phyloP scores from a whole-genome alignment of 2,329 filamentous ascomycete species.

The Karstenula rhodostoma region DNA sequence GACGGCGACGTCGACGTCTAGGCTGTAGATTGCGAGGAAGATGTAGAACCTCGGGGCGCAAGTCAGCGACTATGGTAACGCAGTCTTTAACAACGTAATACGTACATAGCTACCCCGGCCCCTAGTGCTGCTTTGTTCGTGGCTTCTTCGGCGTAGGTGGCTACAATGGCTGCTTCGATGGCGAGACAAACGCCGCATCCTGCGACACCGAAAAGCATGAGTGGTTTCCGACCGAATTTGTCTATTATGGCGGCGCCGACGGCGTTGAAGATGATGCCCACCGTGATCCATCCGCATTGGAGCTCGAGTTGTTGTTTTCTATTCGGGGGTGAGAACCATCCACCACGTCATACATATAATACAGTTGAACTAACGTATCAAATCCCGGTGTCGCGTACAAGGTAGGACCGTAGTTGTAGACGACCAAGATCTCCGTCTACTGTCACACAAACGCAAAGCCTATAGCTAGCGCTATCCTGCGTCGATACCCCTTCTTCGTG shows the following conservation, averaged over 20 bases:
- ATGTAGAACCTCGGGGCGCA: constrained; percentile 27
- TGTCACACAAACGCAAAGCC: constrained; percentile 35
- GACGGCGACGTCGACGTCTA: constrained; percentile 33
- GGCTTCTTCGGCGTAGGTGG: constrained; percentile 28
- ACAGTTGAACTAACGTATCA: constrained; percentile 18
- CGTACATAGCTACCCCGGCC: constrained; percentile 29
- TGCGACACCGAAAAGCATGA: constrained; percentile 33
- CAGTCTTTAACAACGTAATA: neutral
- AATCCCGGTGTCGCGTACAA: constrained; percentile 33
- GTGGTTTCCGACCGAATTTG: constrained; percentile 26
- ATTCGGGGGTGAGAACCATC: neutral
- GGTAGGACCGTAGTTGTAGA: constrained; percentile 37
- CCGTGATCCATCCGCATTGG: constrained; percentile 37
- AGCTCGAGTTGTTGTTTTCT: constrained; percentile 32
- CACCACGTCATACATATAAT: neutral
- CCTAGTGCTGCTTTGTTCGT: constrained; percentile 33
- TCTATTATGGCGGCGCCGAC: constrained; percentile 28
- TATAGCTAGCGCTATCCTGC: constrained; percentile 28
- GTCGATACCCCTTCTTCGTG: constrained; percentile 31
- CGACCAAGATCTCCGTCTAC: constrained; percentile 32
- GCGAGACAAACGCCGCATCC: constrained; percentile 33
- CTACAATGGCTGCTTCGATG: constrained; percentile 36
- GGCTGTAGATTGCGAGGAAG: constrained; percentile 31
- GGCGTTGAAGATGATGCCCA: constrained; percentile 32
- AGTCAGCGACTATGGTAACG: neutral